phyloP scores from a whole-genome alignment of 257 asterid genomes.

The Solanum boliviense region DNA sequence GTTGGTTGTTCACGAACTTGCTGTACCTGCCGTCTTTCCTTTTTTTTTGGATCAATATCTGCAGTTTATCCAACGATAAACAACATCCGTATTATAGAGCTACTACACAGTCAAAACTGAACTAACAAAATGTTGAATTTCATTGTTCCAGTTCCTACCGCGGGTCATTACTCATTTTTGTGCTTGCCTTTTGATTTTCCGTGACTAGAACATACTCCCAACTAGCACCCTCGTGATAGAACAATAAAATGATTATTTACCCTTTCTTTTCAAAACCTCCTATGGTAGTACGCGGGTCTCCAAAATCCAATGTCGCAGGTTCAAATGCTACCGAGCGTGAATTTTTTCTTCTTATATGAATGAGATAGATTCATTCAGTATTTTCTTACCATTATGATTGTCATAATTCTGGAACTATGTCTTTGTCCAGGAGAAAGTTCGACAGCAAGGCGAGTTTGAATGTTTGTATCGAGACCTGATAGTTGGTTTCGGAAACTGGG shows the following conservation, averaged over 20 bases:
- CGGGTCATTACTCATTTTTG: neutral
- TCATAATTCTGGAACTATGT: neutral
- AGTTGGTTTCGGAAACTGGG: constrained; percentile 46
- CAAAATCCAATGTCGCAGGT: neutral
- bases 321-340: neutral
- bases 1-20: neutral
- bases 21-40: neutral
- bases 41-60: neutral
- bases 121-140: neutral
- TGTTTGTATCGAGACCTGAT: constrained; percentile 47
- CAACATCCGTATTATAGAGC: neutral
- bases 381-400: neutral
- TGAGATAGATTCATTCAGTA: neutral
- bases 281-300: neutral
- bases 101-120: neutral
- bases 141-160: neutral
- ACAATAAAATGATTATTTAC: neutral
- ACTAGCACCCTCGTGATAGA: neutral
- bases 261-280: neutral
- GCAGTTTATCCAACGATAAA: neutral
- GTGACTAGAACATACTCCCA: neutral
- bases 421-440: constrained; percentile 35
- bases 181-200: neutral
- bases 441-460: constrained; percentile 62
- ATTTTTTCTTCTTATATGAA: neutral